These are phyloP conservation scores for Trichoderma atroviride DNA, from an alignment of 2,329 filamentous ascomycete genomes.

Conservation along the genomic window DNA sequence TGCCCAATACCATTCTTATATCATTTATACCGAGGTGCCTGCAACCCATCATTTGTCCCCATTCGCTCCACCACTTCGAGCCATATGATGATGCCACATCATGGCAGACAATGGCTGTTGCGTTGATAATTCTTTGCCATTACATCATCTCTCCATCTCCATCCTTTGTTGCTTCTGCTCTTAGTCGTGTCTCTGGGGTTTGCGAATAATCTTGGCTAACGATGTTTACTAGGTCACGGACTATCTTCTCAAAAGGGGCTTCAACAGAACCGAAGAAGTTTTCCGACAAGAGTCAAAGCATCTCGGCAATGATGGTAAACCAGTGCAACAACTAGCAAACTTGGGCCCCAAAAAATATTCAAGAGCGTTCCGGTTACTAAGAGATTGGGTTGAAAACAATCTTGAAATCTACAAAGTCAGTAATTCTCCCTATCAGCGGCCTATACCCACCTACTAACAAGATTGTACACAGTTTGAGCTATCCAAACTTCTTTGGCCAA, in stretches of 20 bases:
- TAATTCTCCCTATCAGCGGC: not conserved
- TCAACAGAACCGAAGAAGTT: constrained; percentile 87
- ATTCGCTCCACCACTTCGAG: not conserved
- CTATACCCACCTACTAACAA: not conserved
- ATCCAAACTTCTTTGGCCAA: constrained; percentile 83
- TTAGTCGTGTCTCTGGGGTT: not conserved
- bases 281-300: constrained; percentile 88
- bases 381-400: constrained; percentile 85
- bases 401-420: constrained; percentile 89
- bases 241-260: constrained; percentile 93
- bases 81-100: not conserved
- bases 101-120: no score
- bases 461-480: constrained; percentile 71
- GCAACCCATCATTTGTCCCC: not conserved
- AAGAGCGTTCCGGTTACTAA: constrained; percentile 72
- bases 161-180: not conserved
- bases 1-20: not conserved
- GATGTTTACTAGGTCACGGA: constrained; percentile 70
- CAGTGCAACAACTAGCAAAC: constrained; percentile 70
- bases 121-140: not conserved
- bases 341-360: constrained; percentile 75
- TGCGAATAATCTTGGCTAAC: constrained; percentile 25
- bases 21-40: not conserved
- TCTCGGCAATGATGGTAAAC: constrained; percentile 77
- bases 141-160: not conserved